Percentiles rank a stretch among this genome's conserved stretches.
These are phyloP conservation scores for Sporobolomyces pararoseus DNA, from an alignment of 768 basidiomycete genomes.

Conservation along the genomic window DNA sequence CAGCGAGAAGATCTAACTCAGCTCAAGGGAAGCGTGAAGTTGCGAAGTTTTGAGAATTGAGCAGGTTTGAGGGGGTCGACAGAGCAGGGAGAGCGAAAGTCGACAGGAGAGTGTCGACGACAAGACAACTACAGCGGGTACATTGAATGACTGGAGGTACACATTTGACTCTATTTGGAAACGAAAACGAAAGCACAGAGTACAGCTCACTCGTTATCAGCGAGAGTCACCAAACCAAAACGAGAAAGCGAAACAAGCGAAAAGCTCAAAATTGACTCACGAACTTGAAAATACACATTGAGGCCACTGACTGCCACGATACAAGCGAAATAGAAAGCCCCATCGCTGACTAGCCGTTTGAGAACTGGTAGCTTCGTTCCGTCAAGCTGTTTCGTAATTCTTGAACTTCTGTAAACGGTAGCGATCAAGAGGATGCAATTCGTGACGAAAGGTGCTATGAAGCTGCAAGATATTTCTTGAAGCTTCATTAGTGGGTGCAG, in stretches of 20 bases:
- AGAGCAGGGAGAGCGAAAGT: background rate
- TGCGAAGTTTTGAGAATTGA: too few species aligned
- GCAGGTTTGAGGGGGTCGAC: too few species aligned
- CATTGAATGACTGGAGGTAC: constrained; percentile 5
- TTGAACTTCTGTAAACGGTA: background rate
- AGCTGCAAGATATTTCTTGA: background rate
- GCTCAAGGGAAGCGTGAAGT: too few species aligned
- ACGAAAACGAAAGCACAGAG: background rate
- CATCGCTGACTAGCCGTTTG: background rate
- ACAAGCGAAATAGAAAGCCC: background rate
- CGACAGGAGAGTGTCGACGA: constrained; percentile 1
- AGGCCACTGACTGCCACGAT: background rate
- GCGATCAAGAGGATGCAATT: background rate
- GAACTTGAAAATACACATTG: constrained; percentile 1
- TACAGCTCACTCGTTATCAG: background rate
- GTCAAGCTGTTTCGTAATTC: background rate
- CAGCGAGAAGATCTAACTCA: too few species aligned
- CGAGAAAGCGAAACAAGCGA: too few species aligned
- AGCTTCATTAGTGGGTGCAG: too few species aligned
- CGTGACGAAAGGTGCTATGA: background rate
- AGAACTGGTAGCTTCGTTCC: background rate
- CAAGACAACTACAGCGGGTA: background rate
- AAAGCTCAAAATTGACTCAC: too few species aligned
- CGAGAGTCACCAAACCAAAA: too few species aligned
- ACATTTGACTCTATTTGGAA: background rate